These are phyloP conservation scores for Podospora fimiseda DNA, from an alignment of 495 filamentous ascomycete genomes.

Conservation along the genomic window DNA sequence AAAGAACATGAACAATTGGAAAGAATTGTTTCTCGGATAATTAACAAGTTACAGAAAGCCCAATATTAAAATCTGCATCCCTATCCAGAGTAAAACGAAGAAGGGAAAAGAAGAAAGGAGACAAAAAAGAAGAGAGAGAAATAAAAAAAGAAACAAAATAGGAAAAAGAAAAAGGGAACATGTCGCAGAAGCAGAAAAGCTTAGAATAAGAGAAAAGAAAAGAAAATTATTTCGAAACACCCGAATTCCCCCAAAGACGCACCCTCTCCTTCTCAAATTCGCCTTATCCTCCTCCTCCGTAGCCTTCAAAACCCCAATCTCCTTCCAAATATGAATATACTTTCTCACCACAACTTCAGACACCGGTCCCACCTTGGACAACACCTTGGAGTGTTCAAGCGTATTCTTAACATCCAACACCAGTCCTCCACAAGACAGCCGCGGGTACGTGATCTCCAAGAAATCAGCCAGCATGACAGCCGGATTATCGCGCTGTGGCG, in stretches of 20 bases:
- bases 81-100: too few relatives aligned
- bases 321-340: constrained; percentile 40
- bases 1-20: too few relatives aligned
- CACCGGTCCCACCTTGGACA: constrained; percentile 32
- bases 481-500: constrained; percentile 41
- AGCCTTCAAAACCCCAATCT: constrained; percentile 14
- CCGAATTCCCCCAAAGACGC: background rate
- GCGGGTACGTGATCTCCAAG: constrained; percentile 42
- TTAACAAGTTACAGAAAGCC: too few relatives aligned
- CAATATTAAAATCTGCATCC: too few relatives aligned
- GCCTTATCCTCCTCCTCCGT: background rate
- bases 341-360: constrained; percentile 31
- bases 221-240: too few relatives aligned
- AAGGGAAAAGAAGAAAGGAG: too few relatives aligned
- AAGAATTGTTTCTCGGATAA: too few relatives aligned
- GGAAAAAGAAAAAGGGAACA: too few relatives aligned
- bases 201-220: too few relatives aligned
- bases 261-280: background rate
- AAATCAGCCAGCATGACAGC: constrained; percentile 42
- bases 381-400: constrained; percentile 39
- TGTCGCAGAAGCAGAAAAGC: too few relatives aligned
- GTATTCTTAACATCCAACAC: constrained; percentile 36
- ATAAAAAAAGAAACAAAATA: too few relatives aligned
- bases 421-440: constrained; percentile 50
- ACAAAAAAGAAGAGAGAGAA: too few relatives aligned